Evolutionary conservation across 805 yeast species (phyloP).

Genomic region (Pichia sporocuriosa): DNA sequence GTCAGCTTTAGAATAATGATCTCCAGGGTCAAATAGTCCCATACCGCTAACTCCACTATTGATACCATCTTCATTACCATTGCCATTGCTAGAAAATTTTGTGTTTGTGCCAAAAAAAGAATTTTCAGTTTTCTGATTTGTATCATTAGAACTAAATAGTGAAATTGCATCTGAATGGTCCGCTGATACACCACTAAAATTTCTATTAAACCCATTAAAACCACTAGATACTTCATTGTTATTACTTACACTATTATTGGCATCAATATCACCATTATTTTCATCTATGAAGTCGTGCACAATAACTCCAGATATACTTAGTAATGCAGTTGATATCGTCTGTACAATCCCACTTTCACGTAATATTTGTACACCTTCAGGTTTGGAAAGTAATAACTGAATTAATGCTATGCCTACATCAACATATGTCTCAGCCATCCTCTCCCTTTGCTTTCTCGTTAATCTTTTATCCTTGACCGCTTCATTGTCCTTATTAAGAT

Average conservation of each 20-base stretch:
- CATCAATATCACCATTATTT: background rate
- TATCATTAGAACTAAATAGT: too few species aligned
- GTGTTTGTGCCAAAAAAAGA: too few species aligned
- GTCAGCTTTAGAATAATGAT: too few species aligned
- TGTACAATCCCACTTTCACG: conserved; percentile 61
- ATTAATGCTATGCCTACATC: conserved; percentile 72
- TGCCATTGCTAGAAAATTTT: too few species aligned
- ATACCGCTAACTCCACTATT: too few species aligned
- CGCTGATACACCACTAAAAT: too few species aligned
- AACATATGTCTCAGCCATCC: conserved; percentile 49
- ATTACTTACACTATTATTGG: background rate
- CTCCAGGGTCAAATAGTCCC: too few species aligned
- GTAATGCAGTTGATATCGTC: conserved; percentile 23
- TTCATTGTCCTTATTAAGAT: background rate
- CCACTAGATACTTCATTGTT: background rate
- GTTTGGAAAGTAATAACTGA: conserved; percentile 46
- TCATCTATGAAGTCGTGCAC: background rate
- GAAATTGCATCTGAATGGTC: too few species aligned
- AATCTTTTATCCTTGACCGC: background rate
- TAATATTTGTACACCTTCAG: conserved; percentile 27
- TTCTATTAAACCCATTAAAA: too few species aligned
- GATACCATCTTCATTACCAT: too few species aligned
- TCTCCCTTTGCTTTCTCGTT: background rate
- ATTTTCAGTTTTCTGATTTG: too few species aligned
- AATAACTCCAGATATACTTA: background rate